Conservation (phyloP, 1,284 basidiomycete species). For the Ustilago lituana region DNA sequence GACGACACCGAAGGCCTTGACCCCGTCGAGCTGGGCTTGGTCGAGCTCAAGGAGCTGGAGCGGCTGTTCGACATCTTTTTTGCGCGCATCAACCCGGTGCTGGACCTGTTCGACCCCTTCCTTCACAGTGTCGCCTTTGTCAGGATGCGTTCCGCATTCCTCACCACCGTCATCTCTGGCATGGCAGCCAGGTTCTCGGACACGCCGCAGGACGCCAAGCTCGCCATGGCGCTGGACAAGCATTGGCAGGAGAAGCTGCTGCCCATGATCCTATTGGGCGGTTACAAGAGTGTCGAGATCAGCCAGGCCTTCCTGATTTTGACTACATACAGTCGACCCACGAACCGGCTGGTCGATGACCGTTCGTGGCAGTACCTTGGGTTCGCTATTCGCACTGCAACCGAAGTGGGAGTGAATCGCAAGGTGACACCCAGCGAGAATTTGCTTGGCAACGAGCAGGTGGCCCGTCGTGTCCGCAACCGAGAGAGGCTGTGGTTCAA, state of each 20-base stretch:
- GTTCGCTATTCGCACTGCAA: slow-evolving; percentile 58
- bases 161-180: slow-evolving; percentile 55
- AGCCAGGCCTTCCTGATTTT: slow-evolving; percentile 57
- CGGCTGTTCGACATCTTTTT: slow-evolving; percentile 60
- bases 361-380: slow-evolving; percentile 62
- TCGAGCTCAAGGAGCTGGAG: slow-evolving; percentile 53
- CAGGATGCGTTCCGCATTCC: slow-evolving; percentile 53
- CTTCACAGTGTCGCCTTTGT: slow-evolving; percentile 57
- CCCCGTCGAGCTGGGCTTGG: slow-evolving; percentile 48
- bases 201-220: slow-evolving; percentile 48
- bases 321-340: slow-evolving; percentile 56
- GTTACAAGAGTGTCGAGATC: slow-evolving; percentile 62
- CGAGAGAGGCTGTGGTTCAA: slow-evolving; percentile 56
- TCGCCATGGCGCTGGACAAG: slow-evolving; percentile 49
- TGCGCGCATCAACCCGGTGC: slow-evolving; percentile 57
- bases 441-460: slow-evolving; percentile 51
- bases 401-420: slow-evolving; percentile 60
- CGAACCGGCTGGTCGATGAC: slow-evolving; percentile 56
- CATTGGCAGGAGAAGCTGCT: slow-evolving; percentile 56
- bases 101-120: slow-evolving; percentile 59
- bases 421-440: slow-evolving; percentile 49
- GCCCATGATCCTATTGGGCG: slow-evolving; percentile 53
- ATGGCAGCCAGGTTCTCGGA: slow-evolving; percentile 57
- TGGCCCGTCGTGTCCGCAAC: slow-evolving; percentile 55
- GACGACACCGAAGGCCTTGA: slow-evolving; percentile 52